Conservation (phyloP, 2,329 filamentous ascomycete genomes). For the Fusarium sp. region DNA sequence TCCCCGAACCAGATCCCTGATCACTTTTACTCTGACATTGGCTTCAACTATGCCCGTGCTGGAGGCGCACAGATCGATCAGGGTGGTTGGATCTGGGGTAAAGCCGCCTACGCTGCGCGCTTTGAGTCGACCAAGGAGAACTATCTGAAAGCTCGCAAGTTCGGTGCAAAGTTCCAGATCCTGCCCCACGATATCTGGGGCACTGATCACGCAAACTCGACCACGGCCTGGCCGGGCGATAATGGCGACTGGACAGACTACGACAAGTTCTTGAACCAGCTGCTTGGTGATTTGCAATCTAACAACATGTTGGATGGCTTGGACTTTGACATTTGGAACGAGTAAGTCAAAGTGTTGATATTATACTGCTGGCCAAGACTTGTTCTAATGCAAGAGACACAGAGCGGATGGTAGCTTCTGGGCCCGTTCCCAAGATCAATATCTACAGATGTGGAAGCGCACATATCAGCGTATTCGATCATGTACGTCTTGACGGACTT, state of each 20-base stretch:
- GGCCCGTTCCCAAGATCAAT: neutral
- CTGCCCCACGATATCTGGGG: neutral
- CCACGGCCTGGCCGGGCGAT: neutral
- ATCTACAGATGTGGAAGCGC: neutral
- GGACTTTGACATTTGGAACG: constrained; percentile 4
- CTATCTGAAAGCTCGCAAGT: neutral
- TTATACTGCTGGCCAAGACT: neutral
- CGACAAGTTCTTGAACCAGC: neutral
- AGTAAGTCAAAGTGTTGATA: neutral
- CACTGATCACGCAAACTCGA: neutral
- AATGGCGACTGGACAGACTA: constrained; percentile 6
- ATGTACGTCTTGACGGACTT: neutral
- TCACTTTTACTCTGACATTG: constrained; percentile 5
- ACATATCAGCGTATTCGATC: neutral
- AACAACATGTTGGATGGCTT: neutral
- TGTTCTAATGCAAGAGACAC: neutral
- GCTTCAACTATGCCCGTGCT: neutral
- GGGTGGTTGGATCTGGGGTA: neutral
- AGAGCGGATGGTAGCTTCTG: neutral
- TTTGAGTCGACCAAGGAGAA: neutral
- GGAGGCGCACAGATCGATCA: neutral
- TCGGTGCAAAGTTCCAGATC: neutral
- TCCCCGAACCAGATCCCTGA: constrained; percentile 1
- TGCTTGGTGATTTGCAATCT: neutral
- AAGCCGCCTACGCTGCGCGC: neutral